Base-by-base conservation (phyloP, 352 stramenopile genomes). In the Phytophthora idaei region DNA sequence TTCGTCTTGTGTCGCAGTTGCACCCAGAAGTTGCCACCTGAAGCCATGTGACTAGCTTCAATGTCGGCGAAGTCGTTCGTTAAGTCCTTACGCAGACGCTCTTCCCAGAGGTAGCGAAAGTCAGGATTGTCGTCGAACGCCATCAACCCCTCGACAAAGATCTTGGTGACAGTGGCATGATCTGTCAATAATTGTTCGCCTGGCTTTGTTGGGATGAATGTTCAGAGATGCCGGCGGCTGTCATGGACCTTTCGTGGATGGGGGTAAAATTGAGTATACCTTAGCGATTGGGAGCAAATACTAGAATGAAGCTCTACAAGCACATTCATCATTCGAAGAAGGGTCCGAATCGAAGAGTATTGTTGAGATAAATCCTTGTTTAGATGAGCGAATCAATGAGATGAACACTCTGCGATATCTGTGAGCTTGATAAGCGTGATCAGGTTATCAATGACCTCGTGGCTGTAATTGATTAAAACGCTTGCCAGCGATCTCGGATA, bases 21-120 rank as follows among this genome's bases (percentile, higher is more conserved):
- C 65, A 29, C 60, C 70, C 65, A 77, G 27, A 74, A 74, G 21
- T 77, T 77, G 10, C 66, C 57, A 7, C 65, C 65, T 3, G 54
- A 36, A 9, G 56, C n/a, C 7, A 69, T 57, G 65, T 69, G 65
- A 54, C 52, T 64, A 4, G 45, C 39, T 15, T 73, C 52, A 14
- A 73, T 61, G 48, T 64, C 65, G n/a, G 65, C 59, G n/a, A 73
- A 54, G 25, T 62, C 65, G 28, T 59, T 61, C 2, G 53, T 61
- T 17, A 69, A n/a, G 46, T 73, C 65, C 34, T 48, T 29, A n/a
- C 59, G 53, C 3, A 72, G 27, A 17, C 52, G 51, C n/a, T 73
- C 52, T 45, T 69, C 65, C 65, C 65, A 73, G 9, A 64, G 49
- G 32, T 64, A 64, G 14, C 53, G 65, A 27, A 44, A 69, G 1